phyloP scores from a whole-genome alignment of 2,329 filamentous ascomycete species.

The Magnaporthiopsis poae region DNA sequence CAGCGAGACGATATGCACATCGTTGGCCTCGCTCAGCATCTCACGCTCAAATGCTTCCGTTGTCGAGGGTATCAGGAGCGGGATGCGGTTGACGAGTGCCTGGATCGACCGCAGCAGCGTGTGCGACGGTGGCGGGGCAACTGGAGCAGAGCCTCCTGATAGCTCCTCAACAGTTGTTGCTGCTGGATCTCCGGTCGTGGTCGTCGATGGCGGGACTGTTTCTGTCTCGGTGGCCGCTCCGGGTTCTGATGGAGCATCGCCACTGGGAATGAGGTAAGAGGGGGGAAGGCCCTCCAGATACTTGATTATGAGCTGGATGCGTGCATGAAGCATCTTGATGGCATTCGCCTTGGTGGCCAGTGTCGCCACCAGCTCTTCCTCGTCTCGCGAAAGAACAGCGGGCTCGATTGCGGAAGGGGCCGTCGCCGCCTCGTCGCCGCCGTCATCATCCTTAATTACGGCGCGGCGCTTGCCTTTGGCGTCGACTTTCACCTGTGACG shows the following conservation, averaged over 20 bases:
- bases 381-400: conserved; percentile 42
- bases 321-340: conserved; percentile 79
- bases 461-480: conserved; percentile 40
- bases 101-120: conserved; percentile 79
- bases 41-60: conserved; percentile 57
- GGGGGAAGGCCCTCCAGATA: conserved; percentile 68
- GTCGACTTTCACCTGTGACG: conserved; percentile 31
- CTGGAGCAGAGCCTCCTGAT: background rate
- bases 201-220: conserved; percentile 20
- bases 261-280: conserved; percentile 45
- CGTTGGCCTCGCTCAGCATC: conserved; percentile 67
- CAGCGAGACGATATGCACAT: conserved; percentile 64
- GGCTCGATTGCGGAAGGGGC: conserved; percentile 27
- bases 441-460: conserved; percentile 18
- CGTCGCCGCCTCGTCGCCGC: conserved; percentile 15
- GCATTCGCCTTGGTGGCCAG: conserved; percentile 86
- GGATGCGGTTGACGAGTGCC: conserved; percentile 72
- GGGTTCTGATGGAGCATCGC: conserved; percentile 17
- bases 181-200: conserved; percentile 23
- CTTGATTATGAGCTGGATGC: conserved; percentile 60
- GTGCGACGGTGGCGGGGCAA: conserved; percentile 43
- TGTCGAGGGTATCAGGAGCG: conserved; percentile 67
- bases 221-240: conserved; percentile 17
- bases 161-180: too few species aligned
- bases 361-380: conserved; percentile 51